Evolutionary conservation across 176 grass and related monocot genomes (phyloP).

Genomic region (bread wheat (Triticum aestivum)): DNA sequence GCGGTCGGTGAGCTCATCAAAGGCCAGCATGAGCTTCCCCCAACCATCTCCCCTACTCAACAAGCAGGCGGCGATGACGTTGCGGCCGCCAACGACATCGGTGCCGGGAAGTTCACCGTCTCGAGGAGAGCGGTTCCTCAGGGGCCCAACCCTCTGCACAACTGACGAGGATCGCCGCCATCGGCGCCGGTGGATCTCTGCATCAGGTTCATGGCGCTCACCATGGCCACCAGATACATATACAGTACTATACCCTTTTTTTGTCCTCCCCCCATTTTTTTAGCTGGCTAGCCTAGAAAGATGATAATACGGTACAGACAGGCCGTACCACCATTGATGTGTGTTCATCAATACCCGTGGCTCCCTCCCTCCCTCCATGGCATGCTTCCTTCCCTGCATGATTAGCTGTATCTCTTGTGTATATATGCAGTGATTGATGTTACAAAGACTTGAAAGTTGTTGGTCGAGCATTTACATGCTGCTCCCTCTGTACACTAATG

Average conservation of each 20-base stretch:
- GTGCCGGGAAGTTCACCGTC: conserved; percentile 33
- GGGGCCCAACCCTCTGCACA: conserved; percentile 84
- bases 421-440: neutral
- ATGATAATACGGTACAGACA: neutral
- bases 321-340: neutral
- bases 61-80: neutral
- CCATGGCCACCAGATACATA: neutral
- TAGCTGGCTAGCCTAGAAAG: neutral
- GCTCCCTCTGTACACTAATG: too few relatives aligned
- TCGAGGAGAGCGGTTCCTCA: conserved; percentile 63
- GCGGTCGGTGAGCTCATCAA: neutral
- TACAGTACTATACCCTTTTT: neutral
- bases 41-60: conserved; percentile 35
- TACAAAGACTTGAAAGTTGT: neutral
- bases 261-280: neutral
- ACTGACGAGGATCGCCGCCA: conserved; percentile 18
- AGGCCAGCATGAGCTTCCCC: conserved; percentile 15
- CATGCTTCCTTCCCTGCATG: neutral
- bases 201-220: neutral
- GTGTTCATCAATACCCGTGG: neutral
- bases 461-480: too few relatives aligned
- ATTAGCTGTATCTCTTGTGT: neutral
- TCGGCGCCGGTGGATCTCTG: neutral
- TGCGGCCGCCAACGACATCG: neutral
- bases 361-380: neutral